Percentiles rank a stretch among this genome's conserved stretches.
phyloP scores from a whole-genome alignment of 805 yeast species.

The Nakazawaea sp. region DNA sequence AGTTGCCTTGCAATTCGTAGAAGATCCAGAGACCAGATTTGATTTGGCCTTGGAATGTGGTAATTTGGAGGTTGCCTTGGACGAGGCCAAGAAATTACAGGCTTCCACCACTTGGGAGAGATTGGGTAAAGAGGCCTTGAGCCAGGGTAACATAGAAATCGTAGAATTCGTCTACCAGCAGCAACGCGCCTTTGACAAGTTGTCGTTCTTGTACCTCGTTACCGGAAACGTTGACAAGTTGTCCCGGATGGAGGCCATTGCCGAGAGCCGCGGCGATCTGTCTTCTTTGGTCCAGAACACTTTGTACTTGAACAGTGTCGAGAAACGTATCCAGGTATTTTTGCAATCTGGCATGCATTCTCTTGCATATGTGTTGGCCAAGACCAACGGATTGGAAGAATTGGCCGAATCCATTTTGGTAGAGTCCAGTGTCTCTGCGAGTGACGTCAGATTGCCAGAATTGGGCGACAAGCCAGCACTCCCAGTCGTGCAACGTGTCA shows the following conservation, averaged over 20 bases:
- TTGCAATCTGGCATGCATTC: constrained; percentile 77
- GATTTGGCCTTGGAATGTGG: constrained; percentile 95
- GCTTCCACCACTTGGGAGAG: constrained; percentile 68
- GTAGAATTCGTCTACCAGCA: constrained; percentile 88
- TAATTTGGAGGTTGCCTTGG: constrained; percentile 78
- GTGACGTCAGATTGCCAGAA: constrained; percentile 61
- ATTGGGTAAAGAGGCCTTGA: constrained; percentile 78
- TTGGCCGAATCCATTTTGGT: constrained; percentile 67
- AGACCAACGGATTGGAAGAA: constrained; percentile 72
- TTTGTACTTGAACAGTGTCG: constrained; percentile 66
- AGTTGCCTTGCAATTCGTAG: constrained; percentile 93
- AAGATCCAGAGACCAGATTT: constrained; percentile 93
- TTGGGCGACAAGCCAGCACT: constrained; percentile 31
- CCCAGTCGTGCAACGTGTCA: constrained; percentile 40
- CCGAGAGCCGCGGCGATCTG: constrained; percentile 79
- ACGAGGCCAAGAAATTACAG: constrained; percentile 77
- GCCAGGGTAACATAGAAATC: constrained; percentile 81
- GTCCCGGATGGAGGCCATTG: constrained; percentile 79
- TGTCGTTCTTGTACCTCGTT: constrained; percentile 79
- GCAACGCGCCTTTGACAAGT: constrained; percentile 77
- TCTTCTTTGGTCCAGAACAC: constrained; percentile 80
- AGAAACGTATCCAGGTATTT: constrained; percentile 67
- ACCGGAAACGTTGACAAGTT: constrained; percentile 78
- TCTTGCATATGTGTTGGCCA: constrained; percentile 89
- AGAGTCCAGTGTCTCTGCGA: constrained; percentile 58